These are phyloP conservation scores for Rhynchosporium graminicola DNA, from an alignment of 2,329 filamentous ascomycete species.

Conservation along the genomic window DNA sequence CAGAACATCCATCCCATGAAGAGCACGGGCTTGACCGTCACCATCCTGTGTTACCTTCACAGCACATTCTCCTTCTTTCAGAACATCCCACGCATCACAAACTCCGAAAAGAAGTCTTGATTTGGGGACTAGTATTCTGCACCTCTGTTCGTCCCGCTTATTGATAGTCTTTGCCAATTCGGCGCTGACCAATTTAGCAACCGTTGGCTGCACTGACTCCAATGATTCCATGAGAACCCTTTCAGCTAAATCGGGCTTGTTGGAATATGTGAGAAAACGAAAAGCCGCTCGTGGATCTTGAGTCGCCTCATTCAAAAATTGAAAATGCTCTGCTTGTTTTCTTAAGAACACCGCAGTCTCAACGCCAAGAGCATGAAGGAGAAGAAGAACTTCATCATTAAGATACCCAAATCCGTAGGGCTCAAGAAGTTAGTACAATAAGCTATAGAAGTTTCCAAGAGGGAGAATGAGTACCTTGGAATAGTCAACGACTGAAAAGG, in stretches of 20 bases:
- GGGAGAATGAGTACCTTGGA: neutral
- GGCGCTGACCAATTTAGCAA: neutral
- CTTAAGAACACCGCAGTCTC: neutral
- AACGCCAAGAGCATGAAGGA: constrained; percentile 5
- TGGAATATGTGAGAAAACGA: constrained; percentile 7
- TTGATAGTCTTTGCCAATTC: constrained; percentile 1
- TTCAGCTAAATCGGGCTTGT: constrained; percentile 4
- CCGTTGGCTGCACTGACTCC: neutral
- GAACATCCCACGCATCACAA: constrained; percentile 9
- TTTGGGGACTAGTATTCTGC: constrained; percentile 1
- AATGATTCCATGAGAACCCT: constrained; percentile 5
- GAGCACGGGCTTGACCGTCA: constrained; percentile 3
- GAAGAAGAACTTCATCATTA: constrained; percentile 8
- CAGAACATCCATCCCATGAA: constrained; percentile 6
- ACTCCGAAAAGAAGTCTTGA: constrained; percentile 7
- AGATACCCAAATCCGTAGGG: constrained; percentile 12
- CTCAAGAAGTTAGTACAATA: neutral
- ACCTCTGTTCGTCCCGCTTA: constrained; percentile 8
- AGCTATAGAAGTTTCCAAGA: neutral
- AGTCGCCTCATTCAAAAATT: neutral
- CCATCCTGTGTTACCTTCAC: constrained; percentile 9
- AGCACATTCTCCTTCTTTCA: constrained; percentile 8
- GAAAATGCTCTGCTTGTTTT: constrained; percentile 11
- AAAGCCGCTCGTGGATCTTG: constrained; percentile 8
- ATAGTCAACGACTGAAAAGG: constrained; percentile 10